Conservation (phyloP, 192 early-diverging fungal species). For the Dimargaris verticillata region DNA sequence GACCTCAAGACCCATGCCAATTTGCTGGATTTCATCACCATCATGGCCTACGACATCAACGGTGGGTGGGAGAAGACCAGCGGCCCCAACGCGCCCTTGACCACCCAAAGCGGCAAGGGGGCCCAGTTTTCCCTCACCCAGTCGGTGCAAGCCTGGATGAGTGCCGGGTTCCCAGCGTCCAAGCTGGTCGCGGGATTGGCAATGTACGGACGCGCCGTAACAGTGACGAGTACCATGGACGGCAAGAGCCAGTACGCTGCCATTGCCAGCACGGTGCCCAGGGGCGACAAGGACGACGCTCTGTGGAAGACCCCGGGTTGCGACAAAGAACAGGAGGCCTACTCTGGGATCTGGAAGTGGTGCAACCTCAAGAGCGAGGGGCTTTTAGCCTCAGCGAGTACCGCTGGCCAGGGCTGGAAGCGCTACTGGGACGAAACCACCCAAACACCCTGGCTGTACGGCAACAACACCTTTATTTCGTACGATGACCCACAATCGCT, state of each 20-base stretch:
- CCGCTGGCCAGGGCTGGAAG: slow-evolving; percentile 39
- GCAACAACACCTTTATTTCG: slow-evolving; percentile 42
- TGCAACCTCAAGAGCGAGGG: slow-evolving; percentile 40
- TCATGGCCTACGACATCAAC: slow-evolving; percentile 51
- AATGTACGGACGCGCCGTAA: slow-evolving; percentile 39
- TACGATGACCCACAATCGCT: slow-evolving; percentile 51
- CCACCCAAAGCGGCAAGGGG: slow-evolving; percentile 17
- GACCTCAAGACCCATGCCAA: slow-evolving; percentile 41
- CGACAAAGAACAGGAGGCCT: slow-evolving; percentile 13
- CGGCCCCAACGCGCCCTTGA: slow-evolving; percentile 45
- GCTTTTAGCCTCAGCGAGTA: slow-evolving; percentile 23
- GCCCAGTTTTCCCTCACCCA: slow-evolving; percentile 25
- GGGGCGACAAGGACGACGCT: slow-evolving; percentile 26
- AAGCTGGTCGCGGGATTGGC: slow-evolving; percentile 43
- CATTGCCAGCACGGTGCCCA: slow-evolving; percentile 14
- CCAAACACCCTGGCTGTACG: slow-evolving; percentile 57
- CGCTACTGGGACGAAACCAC: slow-evolving; percentile 41
- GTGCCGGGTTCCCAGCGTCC: slow-evolving; percentile 35
- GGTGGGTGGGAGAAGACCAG: slow-evolving; percentile 30
- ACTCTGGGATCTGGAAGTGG: slow-evolving; percentile 50
- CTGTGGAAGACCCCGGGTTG: not conserved
- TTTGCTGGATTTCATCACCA: slow-evolving; percentile 43
- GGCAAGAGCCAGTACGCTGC: slow-evolving; percentile 18
- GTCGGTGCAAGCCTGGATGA: slow-evolving; percentile 36
- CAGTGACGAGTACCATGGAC: slow-evolving; percentile 20